phyloP scores from a whole-genome alignment of 306 rosid genomes.

The Hippophae gyantsensis region DNA sequence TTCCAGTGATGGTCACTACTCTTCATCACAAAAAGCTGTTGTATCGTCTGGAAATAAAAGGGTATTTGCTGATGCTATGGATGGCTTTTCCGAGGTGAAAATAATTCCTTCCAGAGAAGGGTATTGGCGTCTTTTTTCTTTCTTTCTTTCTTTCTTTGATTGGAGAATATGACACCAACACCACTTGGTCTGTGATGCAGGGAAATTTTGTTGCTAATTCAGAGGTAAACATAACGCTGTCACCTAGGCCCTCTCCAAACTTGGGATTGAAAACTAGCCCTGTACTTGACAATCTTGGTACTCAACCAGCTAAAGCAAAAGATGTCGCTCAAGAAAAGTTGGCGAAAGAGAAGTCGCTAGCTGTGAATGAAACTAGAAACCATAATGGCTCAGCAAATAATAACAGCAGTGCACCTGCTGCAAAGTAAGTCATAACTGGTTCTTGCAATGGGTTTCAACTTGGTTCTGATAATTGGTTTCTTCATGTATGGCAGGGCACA shows the following conservation, averaged over 20 bases:
- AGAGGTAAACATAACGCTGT: slow-evolving; percentile 35
- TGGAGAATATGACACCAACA: slow-evolving; percentile 4
- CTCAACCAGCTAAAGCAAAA: slow-evolving; percentile 38
- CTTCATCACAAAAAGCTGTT: slow-evolving; percentile 39
- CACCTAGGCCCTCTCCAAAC: slow-evolving; percentile 49
- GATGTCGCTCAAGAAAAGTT: slow-evolving; percentile 35
- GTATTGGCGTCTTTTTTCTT: slow-evolving; percentile 8
- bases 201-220: slow-evolving; percentile 39
- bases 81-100: slow-evolving; percentile 59
- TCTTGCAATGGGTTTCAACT: slow-evolving; percentile 15
- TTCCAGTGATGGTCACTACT: slow-evolving; percentile 36
- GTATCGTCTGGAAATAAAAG: slow-evolving; percentile 58
- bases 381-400: slow-evolving; percentile 37
- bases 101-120: not conserved
- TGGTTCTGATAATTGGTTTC: not conserved
- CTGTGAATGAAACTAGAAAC: slow-evolving; percentile 35
- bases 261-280: slow-evolving; percentile 47
- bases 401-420: slow-evolving; percentile 54
- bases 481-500: slow-evolving; percentile 54
- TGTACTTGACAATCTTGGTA: slow-evolving; percentile 39
- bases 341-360: slow-evolving; percentile 41
- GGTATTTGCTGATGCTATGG: slow-evolving; percentile 76
- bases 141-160: not conserved
- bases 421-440: slow-evolving; percentile 48
- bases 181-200: slow-evolving; percentile 33